Base-by-base conservation (phyloP, 179 eudicot genomes). In the Amaranthus tricolor region DNA sequence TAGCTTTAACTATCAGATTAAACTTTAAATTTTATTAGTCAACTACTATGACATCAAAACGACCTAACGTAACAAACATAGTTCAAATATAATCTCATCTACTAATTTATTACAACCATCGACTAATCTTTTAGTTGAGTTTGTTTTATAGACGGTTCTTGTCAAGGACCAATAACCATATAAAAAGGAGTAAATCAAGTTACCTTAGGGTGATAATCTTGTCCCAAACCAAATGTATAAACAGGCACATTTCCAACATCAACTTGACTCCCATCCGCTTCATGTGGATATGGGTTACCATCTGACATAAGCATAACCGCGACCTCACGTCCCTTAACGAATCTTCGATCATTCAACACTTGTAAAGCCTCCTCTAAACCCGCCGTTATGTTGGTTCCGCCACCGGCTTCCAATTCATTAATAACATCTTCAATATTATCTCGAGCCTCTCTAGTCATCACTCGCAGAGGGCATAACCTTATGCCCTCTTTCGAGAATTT, bases 281-380 rank as follows among this genome's bases (percentile, higher is more conserved):
- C 50, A 5, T 40, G 0, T 13, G 69, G 50, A 24, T 14, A 24
- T 9, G 53, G 76, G 0, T 20, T 15, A 12, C 80, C 76, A 6
- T 57, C 61, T 0, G 72, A 72, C 76, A 72, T 64, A 72, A 77
- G 66, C 72, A 77, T 71, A 17, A 77, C 24, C 7, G 76, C 80
- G 52, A 51, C 52, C 9, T 52, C 47, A 21, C 80, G 76, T 0
- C 59, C 72, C 0, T 17, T 47, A 5, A 21, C 47, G 40, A 45
- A 5, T 1, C 16, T 12, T 0, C 80, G 80, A 6, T 72, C 67
- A 17, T 65, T 19, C 5, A 72, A 14, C 58, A 77, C 66, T 40
- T 49, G 8, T 17, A 71, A 24, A 8, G 80, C 80, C 67, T 31
- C 61, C 15, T 58, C 11, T 7, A 77, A 67, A 17, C 72, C 80